A percentile compares a stretch with the other conserved stretches of the same genome.
phyloP scores from a whole-genome alignment of 371 early-diverging fungal genomes.

The Nematocida sp. region DNA sequence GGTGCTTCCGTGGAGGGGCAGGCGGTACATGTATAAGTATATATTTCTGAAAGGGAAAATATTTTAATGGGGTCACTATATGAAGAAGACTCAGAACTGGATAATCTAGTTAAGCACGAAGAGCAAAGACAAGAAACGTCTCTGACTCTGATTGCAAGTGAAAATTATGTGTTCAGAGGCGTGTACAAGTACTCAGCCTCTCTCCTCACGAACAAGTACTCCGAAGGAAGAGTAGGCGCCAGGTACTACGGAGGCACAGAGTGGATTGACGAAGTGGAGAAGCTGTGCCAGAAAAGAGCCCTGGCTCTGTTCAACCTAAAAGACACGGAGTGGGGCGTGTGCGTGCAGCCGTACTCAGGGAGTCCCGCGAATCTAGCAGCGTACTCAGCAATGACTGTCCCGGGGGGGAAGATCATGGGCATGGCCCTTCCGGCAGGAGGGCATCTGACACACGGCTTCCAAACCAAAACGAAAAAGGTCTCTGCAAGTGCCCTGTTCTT shows the following conservation, averaged over 20 bases:
- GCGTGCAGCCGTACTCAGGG: constrained; percentile 90
- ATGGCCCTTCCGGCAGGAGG: constrained; percentile 94
- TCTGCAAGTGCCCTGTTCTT: constrained; percentile 89
- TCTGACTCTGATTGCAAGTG: constrained; percentile 83
- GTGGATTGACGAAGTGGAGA: constrained; percentile 87
- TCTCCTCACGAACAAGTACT: constrained; percentile 96
- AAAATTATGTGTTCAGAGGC: constrained; percentile 90
- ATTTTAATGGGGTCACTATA: too few relatives aligned
- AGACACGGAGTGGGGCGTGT: constrained; percentile 87
- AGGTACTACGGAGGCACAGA: constrained; percentile 98
- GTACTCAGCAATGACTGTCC: constrained; percentile 83
- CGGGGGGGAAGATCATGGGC: constrained; percentile 96
- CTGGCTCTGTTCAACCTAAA: constrained; percentile 80
- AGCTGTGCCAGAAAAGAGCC: constrained; percentile 76
- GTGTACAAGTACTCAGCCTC: constrained; percentile 93
- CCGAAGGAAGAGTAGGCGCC: constrained; percentile 77
- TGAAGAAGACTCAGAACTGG: constrained; percentile 92
- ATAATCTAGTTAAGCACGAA: constrained; percentile 82
- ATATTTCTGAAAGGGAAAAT: too few relatives aligned
- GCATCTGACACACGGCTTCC: constrained; percentile 96
- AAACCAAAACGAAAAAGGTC: constrained; percentile 89
- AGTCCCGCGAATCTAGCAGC: constrained; percentile 88
- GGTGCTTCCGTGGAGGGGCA: too few relatives aligned
- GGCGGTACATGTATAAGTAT: too few relatives aligned
- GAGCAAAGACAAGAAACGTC: constrained; percentile 85